These are phyloP conservation scores for Allomyces javanicus DNA, from an alignment of 192 early-diverging fungal species.

Conservation along the genomic window DNA sequence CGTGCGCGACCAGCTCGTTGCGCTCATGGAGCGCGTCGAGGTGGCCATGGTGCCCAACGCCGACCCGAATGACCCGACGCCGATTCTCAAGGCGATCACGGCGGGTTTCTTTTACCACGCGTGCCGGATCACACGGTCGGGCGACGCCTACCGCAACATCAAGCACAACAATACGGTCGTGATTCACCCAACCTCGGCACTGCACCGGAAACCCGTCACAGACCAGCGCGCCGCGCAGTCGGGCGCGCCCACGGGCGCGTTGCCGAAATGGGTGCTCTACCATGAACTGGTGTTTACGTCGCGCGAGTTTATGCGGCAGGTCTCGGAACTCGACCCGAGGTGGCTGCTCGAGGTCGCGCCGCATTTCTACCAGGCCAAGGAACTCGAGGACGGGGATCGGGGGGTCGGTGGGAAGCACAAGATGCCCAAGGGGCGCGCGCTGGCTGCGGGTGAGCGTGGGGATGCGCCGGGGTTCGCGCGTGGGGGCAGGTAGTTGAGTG, in stretches of 20 bases:
- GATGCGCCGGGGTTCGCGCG: too few relatives aligned
- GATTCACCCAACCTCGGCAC: slow-evolving; percentile 75
- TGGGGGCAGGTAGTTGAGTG: too few relatives aligned
- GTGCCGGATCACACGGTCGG: slow-evolving; percentile 59
- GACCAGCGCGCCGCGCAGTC: not conserved
- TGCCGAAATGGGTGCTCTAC: slow-evolving; percentile 75
- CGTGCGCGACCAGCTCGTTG: slow-evolving; percentile 81
- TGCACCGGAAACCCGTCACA: slow-evolving; percentile 17
- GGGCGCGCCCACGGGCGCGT: slow-evolving; percentile 20
- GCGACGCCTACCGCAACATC: slow-evolving; percentile 74
- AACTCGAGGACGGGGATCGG: slow-evolving; percentile 6
- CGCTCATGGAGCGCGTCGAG: slow-evolving; percentile 80
- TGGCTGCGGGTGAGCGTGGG: too few relatives aligned
- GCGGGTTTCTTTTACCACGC: slow-evolving; percentile 94
- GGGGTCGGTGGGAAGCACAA: not conserved
- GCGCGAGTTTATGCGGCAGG: slow-evolving; percentile 89
- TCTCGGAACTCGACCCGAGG: slow-evolving; percentile 72
- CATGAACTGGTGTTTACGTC: slow-evolving; percentile 83
- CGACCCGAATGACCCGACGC: slow-evolving; percentile 63
- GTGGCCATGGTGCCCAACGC: slow-evolving; percentile 60
- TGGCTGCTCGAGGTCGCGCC: slow-evolving; percentile 56
- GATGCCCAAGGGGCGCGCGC: not conserved
- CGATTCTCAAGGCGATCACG: slow-evolving; percentile 79
- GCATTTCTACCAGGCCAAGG: slow-evolving; percentile 8
- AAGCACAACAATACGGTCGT: slow-evolving; percentile 79